A percentile compares a stretch with the other conserved stretches of the same genome.
Conservation (phyloP, 179 eudicot species). For the Pouteria campechiana region DNA sequence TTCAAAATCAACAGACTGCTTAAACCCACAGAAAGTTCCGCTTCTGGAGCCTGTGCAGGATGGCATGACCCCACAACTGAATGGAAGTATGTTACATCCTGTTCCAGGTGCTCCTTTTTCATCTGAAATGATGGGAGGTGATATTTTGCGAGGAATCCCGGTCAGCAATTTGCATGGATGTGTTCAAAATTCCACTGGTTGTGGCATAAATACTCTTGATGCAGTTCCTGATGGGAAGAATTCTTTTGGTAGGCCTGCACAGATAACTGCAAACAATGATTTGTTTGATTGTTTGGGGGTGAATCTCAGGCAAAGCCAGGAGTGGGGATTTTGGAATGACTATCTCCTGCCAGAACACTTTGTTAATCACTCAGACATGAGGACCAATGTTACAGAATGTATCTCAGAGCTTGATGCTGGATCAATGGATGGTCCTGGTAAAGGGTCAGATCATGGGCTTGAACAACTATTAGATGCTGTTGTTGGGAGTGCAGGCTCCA, state of each 20-base stretch:
- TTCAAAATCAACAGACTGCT: conserved; percentile 13
- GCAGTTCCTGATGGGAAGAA: conserved; percentile 8
- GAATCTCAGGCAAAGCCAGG: conserved; percentile 10
- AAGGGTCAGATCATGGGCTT: conserved; percentile 61
- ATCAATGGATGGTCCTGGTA: conserved; percentile 12
- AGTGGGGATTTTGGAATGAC: conserved; percentile 9
- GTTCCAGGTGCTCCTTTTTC: conserved; percentile 4
- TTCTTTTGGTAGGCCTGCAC: background rate
- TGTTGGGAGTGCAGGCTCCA: conserved; percentile 20
- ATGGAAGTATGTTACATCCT: conserved; percentile 12
- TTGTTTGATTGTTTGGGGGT: conserved; percentile 12
- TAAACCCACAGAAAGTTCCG: conserved; percentile 22
- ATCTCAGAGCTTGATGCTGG: conserved; percentile 18
- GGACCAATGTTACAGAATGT: conserved; percentile 17
- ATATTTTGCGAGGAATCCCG: conserved; percentile 2
- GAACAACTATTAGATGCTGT: conserved; percentile 35
- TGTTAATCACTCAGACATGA: conserved; percentile 7
- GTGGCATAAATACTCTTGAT: conserved; percentile 13
- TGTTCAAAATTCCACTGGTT: conserved; percentile 26
- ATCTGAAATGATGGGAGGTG: conserved; percentile 9
- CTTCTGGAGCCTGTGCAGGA: conserved; percentile 12
- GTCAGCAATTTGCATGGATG: conserved; percentile 13
- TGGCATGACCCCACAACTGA: conserved; percentile 8
- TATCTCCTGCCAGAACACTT: conserved; percentile 12
- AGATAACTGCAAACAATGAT: conserved; percentile 12